phyloP scores from a whole-genome alignment of 106 monocot genomes.

The Alisma plantagoaquatica region DNA sequence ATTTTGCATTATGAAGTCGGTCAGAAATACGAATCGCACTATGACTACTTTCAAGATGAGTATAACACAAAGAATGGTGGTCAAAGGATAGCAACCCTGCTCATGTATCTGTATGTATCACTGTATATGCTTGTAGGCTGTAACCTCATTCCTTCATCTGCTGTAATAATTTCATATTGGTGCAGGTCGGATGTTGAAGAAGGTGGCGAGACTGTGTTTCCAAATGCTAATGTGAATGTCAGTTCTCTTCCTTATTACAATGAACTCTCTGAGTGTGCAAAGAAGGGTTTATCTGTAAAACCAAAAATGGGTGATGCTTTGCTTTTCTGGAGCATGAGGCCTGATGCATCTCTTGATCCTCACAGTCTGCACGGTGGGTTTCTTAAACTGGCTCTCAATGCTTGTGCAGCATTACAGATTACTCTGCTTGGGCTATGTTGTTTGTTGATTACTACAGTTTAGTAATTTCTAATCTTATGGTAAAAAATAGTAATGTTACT shows the following conservation, averaged over 20 bases:
- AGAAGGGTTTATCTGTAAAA: slow-evolving; percentile 8
- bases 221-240: slow-evolving; percentile 5
- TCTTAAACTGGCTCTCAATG: too few species aligned
- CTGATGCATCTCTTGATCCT: slow-evolving; percentile 12
- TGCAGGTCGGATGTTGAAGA: slow-evolving; percentile 15
- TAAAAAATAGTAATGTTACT: not conserved
- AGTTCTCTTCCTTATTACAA: slow-evolving; percentile 14
- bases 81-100: slow-evolving; percentile 6
- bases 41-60: slow-evolving; percentile 8
- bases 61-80: slow-evolving; percentile 6
- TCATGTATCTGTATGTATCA: slow-evolving; percentile 10
- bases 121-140: not conserved
- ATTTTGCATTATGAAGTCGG: slow-evolving; percentile 8
- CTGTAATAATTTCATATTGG: not conserved
- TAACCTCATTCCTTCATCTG: not conserved
- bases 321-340: slow-evolving; percentile 13
- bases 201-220: slow-evolving; percentile 13
- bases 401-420: too few species aligned
- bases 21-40: slow-evolving; percentile 10
- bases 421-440: too few species aligned
- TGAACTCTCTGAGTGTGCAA: slow-evolving; percentile 15
- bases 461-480: not conserved
- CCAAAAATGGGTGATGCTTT: slow-evolving; percentile 15
- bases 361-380: slow-evolving; percentile 10
- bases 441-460: not conserved